phyloP scores from a whole-genome alignment of 1,139 yeast genomes.

The Diutina mesorugosa region DNA sequence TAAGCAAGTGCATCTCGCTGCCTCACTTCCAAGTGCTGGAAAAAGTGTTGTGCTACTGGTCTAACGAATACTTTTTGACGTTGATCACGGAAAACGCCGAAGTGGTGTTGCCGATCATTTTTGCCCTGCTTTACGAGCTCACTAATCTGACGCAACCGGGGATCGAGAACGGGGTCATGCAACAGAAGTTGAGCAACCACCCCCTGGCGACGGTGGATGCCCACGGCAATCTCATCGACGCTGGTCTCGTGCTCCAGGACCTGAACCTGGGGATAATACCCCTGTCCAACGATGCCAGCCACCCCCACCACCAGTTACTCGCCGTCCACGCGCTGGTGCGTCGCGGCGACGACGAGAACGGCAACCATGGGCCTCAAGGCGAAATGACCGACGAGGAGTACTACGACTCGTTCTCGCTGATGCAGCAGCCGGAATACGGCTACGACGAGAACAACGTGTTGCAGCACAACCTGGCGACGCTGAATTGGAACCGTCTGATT shows the following conservation, averaged over 20 bases:
- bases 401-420: constrained; percentile 28
- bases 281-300: not conserved
- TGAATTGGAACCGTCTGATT: constrained; percentile 82
- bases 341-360: constrained; percentile 7
- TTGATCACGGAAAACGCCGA: constrained; percentile 86
- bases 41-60: constrained; percentile 89
- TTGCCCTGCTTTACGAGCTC: constrained; percentile 80
- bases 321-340: constrained; percentile 4
- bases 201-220: constrained; percentile 33
- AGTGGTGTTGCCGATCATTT: constrained; percentile 83
- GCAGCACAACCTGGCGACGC: constrained; percentile 35
- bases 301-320: not conserved
- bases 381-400: constrained; percentile 34
- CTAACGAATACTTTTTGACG: constrained; percentile 85
- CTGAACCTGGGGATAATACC: constrained; percentile 1
- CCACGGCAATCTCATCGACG: constrained; percentile 32
- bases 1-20: constrained; percentile 86
- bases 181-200: constrained; percentile 27
- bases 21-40: constrained; percentile 98
- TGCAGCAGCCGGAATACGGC: constrained; percentile 19
- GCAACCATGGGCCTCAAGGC: constrained; percentile 4
- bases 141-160: constrained; percentile 43
- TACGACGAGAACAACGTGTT: constrained; percentile 14
- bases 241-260: constrained; percentile 20
- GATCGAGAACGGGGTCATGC: constrained; percentile 34